phyloP scores from a whole-genome alignment of 2,329 filamentous ascomycete genomes.

The Chaetomiaceae sp. region DNA sequence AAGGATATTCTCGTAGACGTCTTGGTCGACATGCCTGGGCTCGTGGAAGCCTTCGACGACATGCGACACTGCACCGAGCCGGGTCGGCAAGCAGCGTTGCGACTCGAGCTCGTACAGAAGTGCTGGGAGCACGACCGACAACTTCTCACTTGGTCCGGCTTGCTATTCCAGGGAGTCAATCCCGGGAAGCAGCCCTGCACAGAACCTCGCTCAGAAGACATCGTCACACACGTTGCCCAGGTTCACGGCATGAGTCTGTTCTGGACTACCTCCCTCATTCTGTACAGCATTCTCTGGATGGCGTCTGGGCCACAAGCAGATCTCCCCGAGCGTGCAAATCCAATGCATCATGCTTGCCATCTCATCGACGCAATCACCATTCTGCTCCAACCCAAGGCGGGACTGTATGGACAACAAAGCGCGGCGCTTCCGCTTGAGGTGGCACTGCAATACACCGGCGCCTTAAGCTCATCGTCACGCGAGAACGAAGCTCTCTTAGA shows the following conservation, averaged over 20 bases:
- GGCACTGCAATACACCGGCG: not conserved
- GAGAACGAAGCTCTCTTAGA: not conserved
- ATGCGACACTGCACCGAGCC: conserved; percentile 20
- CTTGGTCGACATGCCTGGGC: conserved; percentile 28
- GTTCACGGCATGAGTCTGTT: conserved; percentile 17
- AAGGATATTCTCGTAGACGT: conserved; percentile 32
- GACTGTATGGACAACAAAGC: conserved; percentile 15
- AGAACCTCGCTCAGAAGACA: not conserved
- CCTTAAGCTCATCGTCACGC: not conserved
- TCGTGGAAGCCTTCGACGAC: conserved; percentile 28
- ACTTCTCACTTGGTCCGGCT: conserved; percentile 8
- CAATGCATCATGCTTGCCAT: not conserved
- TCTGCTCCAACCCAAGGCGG: conserved; percentile 7
- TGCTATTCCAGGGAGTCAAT: not conserved
- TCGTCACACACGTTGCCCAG: conserved; percentile 10
- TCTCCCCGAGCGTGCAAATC: conserved; percentile 1
- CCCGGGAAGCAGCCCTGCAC: not conserved
- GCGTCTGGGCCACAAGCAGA: not conserved
- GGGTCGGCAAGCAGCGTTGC: not conserved
- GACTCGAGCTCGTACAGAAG: not conserved
- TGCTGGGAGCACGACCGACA: conserved; percentile 13
- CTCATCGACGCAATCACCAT: conserved; percentile 8
- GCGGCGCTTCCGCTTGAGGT: conserved; percentile 12
- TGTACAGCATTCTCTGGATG: conserved; percentile 14
- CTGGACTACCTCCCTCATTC: conserved; percentile 11